Percentiles rank a stretch among this genome's conserved stretches.
phyloP scores from a whole-genome alignment of 164 flowering plant genomes.

The Stephania japonica region DNA sequence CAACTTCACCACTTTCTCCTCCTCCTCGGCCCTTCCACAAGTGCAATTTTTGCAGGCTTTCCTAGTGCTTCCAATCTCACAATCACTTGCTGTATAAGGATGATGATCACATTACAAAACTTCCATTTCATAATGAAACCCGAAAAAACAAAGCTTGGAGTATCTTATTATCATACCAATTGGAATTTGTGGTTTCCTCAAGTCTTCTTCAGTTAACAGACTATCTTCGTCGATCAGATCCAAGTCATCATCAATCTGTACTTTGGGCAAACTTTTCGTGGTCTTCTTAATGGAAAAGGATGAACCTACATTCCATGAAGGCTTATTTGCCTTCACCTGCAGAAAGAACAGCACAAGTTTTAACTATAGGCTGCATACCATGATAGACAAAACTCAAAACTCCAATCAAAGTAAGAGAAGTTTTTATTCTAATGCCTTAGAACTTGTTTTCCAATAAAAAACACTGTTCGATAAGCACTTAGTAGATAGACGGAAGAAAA shows the following conservation, averaged over 20 bases:
- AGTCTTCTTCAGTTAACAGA: constrained; percentile 83
- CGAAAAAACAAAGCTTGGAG: not conserved
- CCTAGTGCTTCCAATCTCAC: constrained; percentile 85
- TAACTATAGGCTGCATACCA: not conserved
- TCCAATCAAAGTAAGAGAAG: not conserved
- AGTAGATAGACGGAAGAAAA: not conserved
- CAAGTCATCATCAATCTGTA: constrained; percentile 69
- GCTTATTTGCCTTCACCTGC: constrained; percentile 70
- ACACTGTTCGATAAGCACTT: not conserved
- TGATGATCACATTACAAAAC: constrained; percentile 1
- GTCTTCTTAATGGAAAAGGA: constrained; percentile 72
- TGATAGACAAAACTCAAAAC: not conserved
- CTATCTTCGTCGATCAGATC: constrained; percentile 96
- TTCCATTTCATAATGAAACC: not conserved
- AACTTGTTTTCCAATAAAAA: not conserved
- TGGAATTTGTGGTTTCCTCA: constrained; percentile 80
- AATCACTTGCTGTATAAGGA: constrained; percentile 57
- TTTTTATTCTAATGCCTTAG: not conserved
- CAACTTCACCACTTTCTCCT: constrained; percentile 60
- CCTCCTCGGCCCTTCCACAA: constrained; percentile 92
- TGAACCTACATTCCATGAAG: constrained; percentile 87
- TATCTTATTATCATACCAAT: constrained; percentile 31
- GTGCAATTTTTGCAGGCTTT: constrained; percentile 98
- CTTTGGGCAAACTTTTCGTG: constrained; percentile 42
- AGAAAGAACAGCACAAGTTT: not conserved